These are phyloP conservation scores for Stropharia rugosoannulata DNA, from an alignment of 768 basidiomycete species.

Conservation along the genomic window DNA sequence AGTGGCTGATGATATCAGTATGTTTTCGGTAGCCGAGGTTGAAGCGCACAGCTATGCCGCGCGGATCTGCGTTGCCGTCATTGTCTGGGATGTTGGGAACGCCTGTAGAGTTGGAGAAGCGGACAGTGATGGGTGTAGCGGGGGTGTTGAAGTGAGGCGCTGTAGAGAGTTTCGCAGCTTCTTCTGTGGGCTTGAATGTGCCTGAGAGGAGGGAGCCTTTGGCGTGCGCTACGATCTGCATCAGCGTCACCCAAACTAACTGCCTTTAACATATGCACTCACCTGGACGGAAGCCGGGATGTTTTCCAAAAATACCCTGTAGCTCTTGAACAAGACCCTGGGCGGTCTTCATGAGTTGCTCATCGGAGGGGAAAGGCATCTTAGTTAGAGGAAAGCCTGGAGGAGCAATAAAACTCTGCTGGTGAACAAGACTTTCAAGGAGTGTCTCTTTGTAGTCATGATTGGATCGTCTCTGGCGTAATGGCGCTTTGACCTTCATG, in stretches of 20 bases:
- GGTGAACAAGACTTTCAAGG: too few species aligned
- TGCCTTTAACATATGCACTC: not conserved
- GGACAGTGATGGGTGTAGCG: slow-evolving; percentile 13
- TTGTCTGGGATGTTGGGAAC: slow-evolving; percentile 16
- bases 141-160: slow-evolving; percentile 15
- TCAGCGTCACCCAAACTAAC: not conserved
- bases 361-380: slow-evolving; percentile 17
- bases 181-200: slow-evolving; percentile 11
- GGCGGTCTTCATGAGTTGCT: slow-evolving; percentile 12
- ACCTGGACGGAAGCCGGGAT: slow-evolving; percentile 16
- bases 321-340: slow-evolving; percentile 14
- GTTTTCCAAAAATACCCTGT: slow-evolving; percentile 14
- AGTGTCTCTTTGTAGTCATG: too few species aligned
- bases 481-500: too few species aligned
- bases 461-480: too few species aligned
- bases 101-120: slow-evolving; percentile 17
- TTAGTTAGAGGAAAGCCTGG: not conserved
- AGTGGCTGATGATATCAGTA: slow-evolving; percentile 17
- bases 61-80: slow-evolving; percentile 14
- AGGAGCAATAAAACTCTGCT: too few species aligned
- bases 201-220: slow-evolving; percentile 13
- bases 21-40: slow-evolving; percentile 12
- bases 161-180: slow-evolving; percentile 6
- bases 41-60: slow-evolving; percentile 16
- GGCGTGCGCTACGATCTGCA: slow-evolving; percentile 11